A percentile compares a stretch with the other conserved stretches of the same genome.
Conservation (phyloP, 2,329 filamentous ascomycete species). For the Orbilia ellipsospora region DNA sequence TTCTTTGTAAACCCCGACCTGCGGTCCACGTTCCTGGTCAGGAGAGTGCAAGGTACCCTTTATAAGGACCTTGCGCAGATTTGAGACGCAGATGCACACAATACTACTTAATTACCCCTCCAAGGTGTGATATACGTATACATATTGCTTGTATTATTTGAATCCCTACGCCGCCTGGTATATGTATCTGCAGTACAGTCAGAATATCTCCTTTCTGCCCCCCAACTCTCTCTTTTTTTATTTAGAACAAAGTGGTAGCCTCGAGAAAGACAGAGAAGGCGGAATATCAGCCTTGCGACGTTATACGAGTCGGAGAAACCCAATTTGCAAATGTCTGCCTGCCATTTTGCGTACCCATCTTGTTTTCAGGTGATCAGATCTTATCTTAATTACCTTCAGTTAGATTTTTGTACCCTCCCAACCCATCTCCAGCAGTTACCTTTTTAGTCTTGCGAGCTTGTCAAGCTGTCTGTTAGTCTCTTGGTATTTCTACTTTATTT, state of each 20-base stretch:
- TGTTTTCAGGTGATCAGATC: constrained; percentile 1
- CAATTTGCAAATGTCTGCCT: constrained; percentile 11
- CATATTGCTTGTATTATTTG: constrained; percentile 11
- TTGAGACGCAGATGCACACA: neutral
- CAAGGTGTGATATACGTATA: neutral
- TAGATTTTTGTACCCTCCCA: constrained; percentile 8
- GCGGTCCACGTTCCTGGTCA: neutral
- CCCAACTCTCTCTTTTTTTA: neutral
- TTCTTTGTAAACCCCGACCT: constrained; percentile 20
- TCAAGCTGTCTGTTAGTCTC: constrained; percentile 8
- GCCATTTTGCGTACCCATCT: constrained; percentile 7
- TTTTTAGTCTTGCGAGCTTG: constrained; percentile 14
- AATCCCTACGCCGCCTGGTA: constrained; percentile 1
- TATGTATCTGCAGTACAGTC: constrained; percentile 29
- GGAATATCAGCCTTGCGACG: constrained; percentile 22
- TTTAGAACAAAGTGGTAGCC: neutral
- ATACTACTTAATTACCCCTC: neutral
- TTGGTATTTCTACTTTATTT: constrained; percentile 15
- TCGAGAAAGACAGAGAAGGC: neutral
- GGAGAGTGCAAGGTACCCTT: constrained; percentile 9
- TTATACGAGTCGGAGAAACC: constrained; percentile 18
- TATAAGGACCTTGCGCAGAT: neutral
- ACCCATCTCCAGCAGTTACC: constrained; percentile 23
- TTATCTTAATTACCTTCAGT: constrained; percentile 19
- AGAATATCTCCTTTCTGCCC: constrained; percentile 27